A percentile compares a stretch with the other conserved stretches of the same genome.
These are phyloP conservation scores for Trichophyton schoenleinii DNA, from an alignment of 2,329 filamentous ascomycete species.

Conservation along the genomic window DNA sequence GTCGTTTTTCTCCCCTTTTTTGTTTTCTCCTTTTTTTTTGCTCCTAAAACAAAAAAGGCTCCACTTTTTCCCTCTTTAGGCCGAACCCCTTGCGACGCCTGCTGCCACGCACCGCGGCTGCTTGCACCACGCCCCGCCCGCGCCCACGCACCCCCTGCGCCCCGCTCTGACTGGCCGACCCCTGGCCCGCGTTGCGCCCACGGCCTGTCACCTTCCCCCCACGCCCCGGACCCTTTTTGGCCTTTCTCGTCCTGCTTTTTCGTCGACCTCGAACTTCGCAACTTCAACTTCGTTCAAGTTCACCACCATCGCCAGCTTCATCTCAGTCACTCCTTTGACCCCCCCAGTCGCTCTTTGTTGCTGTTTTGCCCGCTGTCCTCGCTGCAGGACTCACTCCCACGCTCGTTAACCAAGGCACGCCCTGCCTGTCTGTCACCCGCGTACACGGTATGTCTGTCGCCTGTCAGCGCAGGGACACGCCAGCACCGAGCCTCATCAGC, in stretches of 20 bases:
- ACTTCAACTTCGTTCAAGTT: constrained; percentile 11
- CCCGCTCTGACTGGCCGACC: not conserved
- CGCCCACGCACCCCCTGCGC: not conserved
- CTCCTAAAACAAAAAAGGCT: no score
- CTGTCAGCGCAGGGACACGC: no score
- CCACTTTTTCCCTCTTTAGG: no score
- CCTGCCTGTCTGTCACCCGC: constrained; percentile 4
- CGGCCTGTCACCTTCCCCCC: not conserved
- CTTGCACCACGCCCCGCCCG: not conserved
- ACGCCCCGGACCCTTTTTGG: constrained; percentile 10
- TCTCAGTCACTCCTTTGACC: constrained; percentile 8
- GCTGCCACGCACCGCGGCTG: not conserved
- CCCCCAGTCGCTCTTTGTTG: constrained; percentile 10
- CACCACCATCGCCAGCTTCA: constrained; percentile 1
- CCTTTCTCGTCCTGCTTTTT: constrained; percentile 14
- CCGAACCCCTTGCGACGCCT: not conserved
- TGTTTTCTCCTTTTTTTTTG: no score
- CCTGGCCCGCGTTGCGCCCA: not conserved
- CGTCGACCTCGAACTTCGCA: constrained; percentile 14
- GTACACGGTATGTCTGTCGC: not conserved
- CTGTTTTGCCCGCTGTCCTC: not conserved
- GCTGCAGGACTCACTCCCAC: constrained; percentile 13
- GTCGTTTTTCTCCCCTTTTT: no score
- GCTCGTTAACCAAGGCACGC: constrained; percentile 13
- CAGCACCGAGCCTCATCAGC: no score